Base-by-base conservation (phyloP, 225 moss, liverwort and hornwort genomes). In the Sphagnum tenellum region DNA sequence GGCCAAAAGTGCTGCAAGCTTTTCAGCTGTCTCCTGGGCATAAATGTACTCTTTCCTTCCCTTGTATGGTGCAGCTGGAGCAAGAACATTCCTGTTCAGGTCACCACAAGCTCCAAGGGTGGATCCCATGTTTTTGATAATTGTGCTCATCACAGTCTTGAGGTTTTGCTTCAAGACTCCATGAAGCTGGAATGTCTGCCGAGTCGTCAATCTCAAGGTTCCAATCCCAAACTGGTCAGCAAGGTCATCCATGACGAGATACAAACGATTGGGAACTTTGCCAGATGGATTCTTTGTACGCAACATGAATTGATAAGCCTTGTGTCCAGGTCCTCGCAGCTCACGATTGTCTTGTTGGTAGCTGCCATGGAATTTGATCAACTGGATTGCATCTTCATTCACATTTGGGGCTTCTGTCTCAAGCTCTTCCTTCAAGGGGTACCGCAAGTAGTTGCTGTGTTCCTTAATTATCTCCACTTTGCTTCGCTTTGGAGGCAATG, bases 341-440 rank as follows among this genome's bases (percentile, higher is more conserved):
- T 95, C 95, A 5, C 95, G 79, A 14, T 95, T 86, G 64, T 95
- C 89, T 70, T 95, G 95, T 59, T 92, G 92, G 69, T 95, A 95
- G 65, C 95, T 95, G 50, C 95, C 95, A 73, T 95, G 95, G 70
- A 95, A 95, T 67, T 95, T 95, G 56, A 95, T 95, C 55, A 95
- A 73, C 92, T 95, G 95, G 4, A 83, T 86, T 0, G 89, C 88
- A 8, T 88, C 76, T 56, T 95, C 95, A 56, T 82, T 88, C 67
- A 95, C 89, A 66, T 92, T 95, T 2, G 92, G 81, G 8, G 82
- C 86, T 45, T 89, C 89, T 0, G 82, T 89, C 58, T 67, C 70
- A 44, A 95, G 77, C 70, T 95, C 89, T 53, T 92, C 86, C 2
- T 75, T 66, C 69, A 95, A 67, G 4, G 95, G 95, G 45, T 77